Base-by-base conservation (phyloP, 352 stramenopile genomes). In the Phytopythium helicoides region DNA sequence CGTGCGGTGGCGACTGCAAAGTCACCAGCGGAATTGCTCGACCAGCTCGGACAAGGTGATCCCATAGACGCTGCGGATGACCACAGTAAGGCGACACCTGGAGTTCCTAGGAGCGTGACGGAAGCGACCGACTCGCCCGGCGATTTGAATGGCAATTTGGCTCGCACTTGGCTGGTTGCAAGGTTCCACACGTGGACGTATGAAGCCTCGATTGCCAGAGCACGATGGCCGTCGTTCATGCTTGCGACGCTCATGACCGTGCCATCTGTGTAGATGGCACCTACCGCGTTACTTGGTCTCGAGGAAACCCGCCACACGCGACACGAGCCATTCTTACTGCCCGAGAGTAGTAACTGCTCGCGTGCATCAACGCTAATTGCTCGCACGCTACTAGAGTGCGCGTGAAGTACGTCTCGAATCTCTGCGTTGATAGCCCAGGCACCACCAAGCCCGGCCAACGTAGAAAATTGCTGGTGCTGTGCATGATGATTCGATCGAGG, bases 261-360 rank as follows among this genome's bases (percentile, higher is more conserved):
- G 3, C 57, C 60, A 18, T 56, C 57, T 5, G 63, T 58, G 40
- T 77, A 60, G 12, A 82, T 52, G 0, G 58, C 61, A 2, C 57
- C 55, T 5, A 58, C 50, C 1, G 66, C 34, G 12, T 60, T 33
- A 16, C 52, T 68, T 1, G 81, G 81, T 26, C 86, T 79, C 15
- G 53, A 70, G 6, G 73, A 62, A 10, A 92, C 66, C n/a, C 78
- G 60, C 81, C 81, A 92, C 8, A 73, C 73, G 6, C 81, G 74
- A 41, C 81, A 89, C 1, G 76, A 84, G n/a, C 79, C 79, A 19
- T 84, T 82, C 39, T 86, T 87, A 42, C 75, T 89, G n/a, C 74
- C 81, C 1, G 81, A 84, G 41, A 89, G 57, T 8, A 86, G 52
- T 18, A 92, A 26, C 11, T 85, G 66, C 58, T 92, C 76, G n/a